These are phyloP conservation scores for Gaeumannomyces sp. DNA, from an alignment of 2,329 filamentous ascomycete genomes.

Conservation along the genomic window DNA sequence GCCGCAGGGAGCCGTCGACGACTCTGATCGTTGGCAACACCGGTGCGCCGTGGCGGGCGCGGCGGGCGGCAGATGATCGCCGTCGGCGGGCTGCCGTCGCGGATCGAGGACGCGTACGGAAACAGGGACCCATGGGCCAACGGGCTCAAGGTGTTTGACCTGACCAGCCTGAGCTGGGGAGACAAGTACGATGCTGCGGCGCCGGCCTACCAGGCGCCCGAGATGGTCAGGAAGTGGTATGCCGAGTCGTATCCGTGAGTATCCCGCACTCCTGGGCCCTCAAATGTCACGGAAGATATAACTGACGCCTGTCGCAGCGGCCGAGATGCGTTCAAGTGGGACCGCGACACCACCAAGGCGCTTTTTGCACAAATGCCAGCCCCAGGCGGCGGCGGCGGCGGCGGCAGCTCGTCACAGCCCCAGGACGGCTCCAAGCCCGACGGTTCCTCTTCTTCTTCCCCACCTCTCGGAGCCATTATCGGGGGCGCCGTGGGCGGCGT, in stretches of 20 bases:
- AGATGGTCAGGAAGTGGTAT: conserved; percentile 28
- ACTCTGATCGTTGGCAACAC: conserved; percentile 19
- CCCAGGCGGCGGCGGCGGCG: not conserved
- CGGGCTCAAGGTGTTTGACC: conserved; percentile 33
- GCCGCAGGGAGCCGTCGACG: conserved; percentile 17
- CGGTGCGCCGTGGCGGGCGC: conserved; percentile 24
- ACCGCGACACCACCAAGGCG: conserved; percentile 17
- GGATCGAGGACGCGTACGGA: conserved; percentile 17
- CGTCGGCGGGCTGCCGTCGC: conserved; percentile 24
- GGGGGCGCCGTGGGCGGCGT: conserved; percentile 2
- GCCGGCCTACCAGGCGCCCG: conserved; percentile 8
- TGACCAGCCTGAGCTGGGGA: conserved; percentile 30
- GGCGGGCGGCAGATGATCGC: conserved; percentile 32
- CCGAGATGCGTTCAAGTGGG: conserved; percentile 21
- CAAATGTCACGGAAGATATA: too few relatives aligned
- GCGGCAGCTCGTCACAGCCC: not conserved
- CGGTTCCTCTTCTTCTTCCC: not conserved
- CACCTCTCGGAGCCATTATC: not conserved
- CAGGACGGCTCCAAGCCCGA: not conserved
- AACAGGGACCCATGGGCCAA: conserved; percentile 28
- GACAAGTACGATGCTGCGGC: conserved; percentile 28
- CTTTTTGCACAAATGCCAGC: conserved; percentile 16
- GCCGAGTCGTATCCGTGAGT: conserved; percentile 15
- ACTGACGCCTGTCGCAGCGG: not conserved
- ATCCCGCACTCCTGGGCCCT: not conserved